Evolutionary conservation across 805 yeast genomes (phyloP), one percentile per base, ranked within the genome.

Genomic region (Starmerella geochares): DNA sequence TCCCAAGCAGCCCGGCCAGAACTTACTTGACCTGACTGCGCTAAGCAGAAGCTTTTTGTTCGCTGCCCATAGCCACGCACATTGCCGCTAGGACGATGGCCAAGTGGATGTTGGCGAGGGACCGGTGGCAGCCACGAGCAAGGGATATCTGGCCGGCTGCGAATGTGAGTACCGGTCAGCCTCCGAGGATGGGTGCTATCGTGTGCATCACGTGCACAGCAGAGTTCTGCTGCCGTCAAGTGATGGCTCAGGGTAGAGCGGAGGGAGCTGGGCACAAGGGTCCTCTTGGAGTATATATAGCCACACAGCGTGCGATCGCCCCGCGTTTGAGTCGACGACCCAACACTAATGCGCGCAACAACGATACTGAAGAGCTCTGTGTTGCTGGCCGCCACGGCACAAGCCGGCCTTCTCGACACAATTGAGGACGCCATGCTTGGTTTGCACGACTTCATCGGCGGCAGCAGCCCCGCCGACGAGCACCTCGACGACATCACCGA

Each of bases 351-450:
- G 54, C 54, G 46, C 16, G 33, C 44, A 17, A 27, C 38, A 16
- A 28, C 45, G 16, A 29, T 31, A 14, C 9, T 54, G 7, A 21
- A 50, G 36, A 38, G 48, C 24, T 49, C 53, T 6, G 39, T 56
- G 8, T 27, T 45, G 19, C 39, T 54, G 17, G 59, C 56, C 6
- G 48, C 59, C 7, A 32, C 54, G 9, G 59, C 33, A 29, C 53
- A 54, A 33, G 40, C 54, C 23, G 55, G 55, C 27, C 11, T 57
- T 24, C 19, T 57, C 20, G 60, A 54, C 35, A 29, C 35, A 19
- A 32, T 57, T 28, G 54, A 54, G 42, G 55, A 56, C n/a, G 52
- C 54, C 13, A 2, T 52, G 13, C 17, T 44, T 11, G 50, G 47
- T 24, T 44, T 46, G 7, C 7, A 32, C 8, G 50, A 44, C 47